Percentiles rank a stretch among this genome's conserved stretches.
These are phyloP conservation scores for Sphagnum magellanicum DNA, from an alignment of 228 moss, liverwort and hornwort genomes.

Conservation along the genomic window DNA sequence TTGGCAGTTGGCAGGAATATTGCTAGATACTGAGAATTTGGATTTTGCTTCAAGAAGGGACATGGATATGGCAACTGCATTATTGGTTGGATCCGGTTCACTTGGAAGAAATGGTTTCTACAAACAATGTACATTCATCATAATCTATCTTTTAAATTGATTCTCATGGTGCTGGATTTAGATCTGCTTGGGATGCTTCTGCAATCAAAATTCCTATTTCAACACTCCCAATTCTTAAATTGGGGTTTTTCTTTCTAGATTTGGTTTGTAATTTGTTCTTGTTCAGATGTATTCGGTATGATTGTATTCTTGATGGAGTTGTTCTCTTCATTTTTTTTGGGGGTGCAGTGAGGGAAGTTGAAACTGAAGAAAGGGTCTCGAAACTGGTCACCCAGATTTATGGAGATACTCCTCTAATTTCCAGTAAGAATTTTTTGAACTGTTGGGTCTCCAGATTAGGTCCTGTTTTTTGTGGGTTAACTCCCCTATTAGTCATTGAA, in stretches of 20 bases:
- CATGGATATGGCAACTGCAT: constrained; percentile 28
- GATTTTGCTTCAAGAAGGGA: constrained; percentile 25
- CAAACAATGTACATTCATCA: constrained; percentile 29
- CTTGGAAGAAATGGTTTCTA: constrained; percentile 45
- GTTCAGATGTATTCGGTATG: background rate
- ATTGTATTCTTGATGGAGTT: background rate
- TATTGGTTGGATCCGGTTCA: constrained; percentile 47
- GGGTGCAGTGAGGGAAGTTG: constrained; percentile 34
- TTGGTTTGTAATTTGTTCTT: background rate
- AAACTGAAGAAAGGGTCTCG: constrained; percentile 24
- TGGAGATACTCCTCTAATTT: constrained; percentile 21
- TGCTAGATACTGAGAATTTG: constrained; percentile 36
- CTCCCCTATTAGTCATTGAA: background rate
- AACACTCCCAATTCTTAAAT: no score
- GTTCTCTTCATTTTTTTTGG: background rate
- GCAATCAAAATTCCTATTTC: background rate
- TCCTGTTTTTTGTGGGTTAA: background rate
- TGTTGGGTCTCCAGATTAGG: background rate
- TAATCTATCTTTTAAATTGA: background rate
- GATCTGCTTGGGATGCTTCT: background rate
- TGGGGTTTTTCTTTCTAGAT: background rate
- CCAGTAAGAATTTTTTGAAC: background rate
- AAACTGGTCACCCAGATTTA: constrained; percentile 38
- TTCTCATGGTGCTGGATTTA: background rate
- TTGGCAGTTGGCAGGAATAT: constrained; percentile 45